Evolutionary conservation across 106 monocot species (phyloP), one percentile per base, ranked within the genome.

Genomic region (Cymbidium sinense): DNA sequence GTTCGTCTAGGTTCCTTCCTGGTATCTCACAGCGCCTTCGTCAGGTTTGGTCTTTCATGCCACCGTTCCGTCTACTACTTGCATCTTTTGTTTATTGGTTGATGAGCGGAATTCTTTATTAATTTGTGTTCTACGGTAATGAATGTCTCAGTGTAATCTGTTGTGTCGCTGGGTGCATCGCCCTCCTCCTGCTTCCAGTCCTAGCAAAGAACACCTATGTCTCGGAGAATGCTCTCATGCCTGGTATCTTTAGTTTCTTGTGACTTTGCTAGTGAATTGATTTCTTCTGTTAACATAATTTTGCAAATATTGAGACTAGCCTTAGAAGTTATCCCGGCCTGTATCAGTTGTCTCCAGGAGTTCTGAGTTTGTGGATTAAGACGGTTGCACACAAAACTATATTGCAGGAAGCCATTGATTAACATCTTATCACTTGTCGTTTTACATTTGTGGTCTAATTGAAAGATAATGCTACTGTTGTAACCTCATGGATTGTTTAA

Each of bases 221-320:
- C 36, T 96, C 96, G 5, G 96, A 96, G 78, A 96, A 96, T 77
- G 96, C 96, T 71, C 89, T 91, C 33, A 88, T 96, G 87, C 96
- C 93, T 76, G 96, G 96, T 93, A 20, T 71, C 1, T 34, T 28
- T 36, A 29, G 0, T 34, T 71, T 71, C 18, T 34, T 71, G 19
- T 67, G 31, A 67, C 31, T 71, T 36, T 21, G 34, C 37, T 29
- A 36, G 39, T 7, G 36, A 71, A 37, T 8, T 71, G 36, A 39
- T 71, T 71, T 34, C 9, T 39, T 21, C 0, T 21, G 9, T 71
- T 15, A 17, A 30, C 3, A 67, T 2, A 33, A 30, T 67, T 34
- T 33, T 15, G 67, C 15, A 67, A 31, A 71, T 67, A 13, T 31
- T 30, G 28, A 12, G 3, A 37, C 18, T n/a, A 13, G 33, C 2